A percentile compares a stretch with the other conserved stretches of the same genome.
phyloP scores from a whole-genome alignment of 768 basidiomycete genomes.

The Termitomyces sp. region DNA sequence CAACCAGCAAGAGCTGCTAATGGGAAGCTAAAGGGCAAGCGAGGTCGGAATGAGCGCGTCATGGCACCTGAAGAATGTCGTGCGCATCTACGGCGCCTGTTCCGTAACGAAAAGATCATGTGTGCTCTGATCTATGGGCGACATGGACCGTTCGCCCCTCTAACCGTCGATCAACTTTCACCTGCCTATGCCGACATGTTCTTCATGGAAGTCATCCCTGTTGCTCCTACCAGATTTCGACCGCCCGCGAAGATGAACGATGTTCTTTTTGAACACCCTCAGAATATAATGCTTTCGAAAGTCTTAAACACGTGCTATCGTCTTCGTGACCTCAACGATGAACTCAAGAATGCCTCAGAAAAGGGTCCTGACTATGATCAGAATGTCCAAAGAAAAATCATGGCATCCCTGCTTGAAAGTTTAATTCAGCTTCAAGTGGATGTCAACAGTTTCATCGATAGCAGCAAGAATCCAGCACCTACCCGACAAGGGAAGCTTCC shows the following conservation, averaged over 20 bases:
- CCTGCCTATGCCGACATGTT: constrained; percentile 90
- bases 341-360: constrained; percentile 53
- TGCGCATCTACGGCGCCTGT: constrained; percentile 86
- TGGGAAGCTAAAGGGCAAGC: constrained; percentile 67
- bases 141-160: constrained; percentile 76
- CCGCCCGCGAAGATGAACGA: constrained; percentile 92
- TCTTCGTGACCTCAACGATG: constrained; percentile 70
- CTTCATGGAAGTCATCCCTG: constrained; percentile 89
- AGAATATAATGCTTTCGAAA: constrained; percentile 84
- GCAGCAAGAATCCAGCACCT: constrained; percentile 88
- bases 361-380: constrained; percentile 55
- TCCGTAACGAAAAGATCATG: constrained; percentile 75
- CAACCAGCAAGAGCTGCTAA: constrained; percentile 64
- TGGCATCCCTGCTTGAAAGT: constrained; percentile 69
- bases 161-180: constrained; percentile 56
- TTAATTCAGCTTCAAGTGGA: constrained; percentile 89
- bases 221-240: constrained; percentile 93
- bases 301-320: constrained; percentile 78
- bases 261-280: constrained; percentile 91
- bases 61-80: constrained; percentile 90
- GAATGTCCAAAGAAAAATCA: constrained; percentile 44
- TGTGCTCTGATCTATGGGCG: constrained; percentile 88
- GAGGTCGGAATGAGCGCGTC: constrained; percentile 87
- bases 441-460: constrained; percentile 97
- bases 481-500: constrained; percentile 85